These are phyloP conservation scores for Cyberlindnera maclurae DNA, from an alignment of 805 yeast species.

Conservation along the genomic window DNA sequence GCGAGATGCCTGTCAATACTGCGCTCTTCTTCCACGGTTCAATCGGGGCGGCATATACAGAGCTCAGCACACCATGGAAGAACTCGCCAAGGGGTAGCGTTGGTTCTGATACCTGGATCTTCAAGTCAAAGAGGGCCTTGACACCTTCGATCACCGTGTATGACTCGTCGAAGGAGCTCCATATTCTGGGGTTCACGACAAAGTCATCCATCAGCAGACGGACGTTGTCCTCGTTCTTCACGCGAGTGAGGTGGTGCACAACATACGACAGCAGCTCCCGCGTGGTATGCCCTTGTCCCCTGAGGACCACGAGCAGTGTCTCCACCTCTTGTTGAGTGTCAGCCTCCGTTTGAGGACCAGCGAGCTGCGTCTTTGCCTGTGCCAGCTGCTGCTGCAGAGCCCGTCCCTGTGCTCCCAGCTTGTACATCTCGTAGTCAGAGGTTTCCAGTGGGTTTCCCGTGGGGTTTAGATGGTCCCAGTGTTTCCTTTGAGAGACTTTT, in stretches of 20 bases:
- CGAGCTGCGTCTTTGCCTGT: conserved; percentile 1
- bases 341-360: conserved; percentile 26
- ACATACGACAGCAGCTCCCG: conserved; percentile 29
- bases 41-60: conserved; percentile 26
- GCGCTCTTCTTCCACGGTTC: conserved; percentile 38
- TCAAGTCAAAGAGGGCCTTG: conserved; percentile 37
- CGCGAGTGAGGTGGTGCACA: conserved; percentile 38
- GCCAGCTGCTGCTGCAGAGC: conserved; percentile 16
- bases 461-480: too few relatives aligned
- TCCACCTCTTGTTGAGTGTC: conserved; percentile 24
- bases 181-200: conserved; percentile 30
- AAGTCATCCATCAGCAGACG: conserved; percentile 32
- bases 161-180: conserved; percentile 20
- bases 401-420: conserved; percentile 23
- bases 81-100: conserved; percentile 33
- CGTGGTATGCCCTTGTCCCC: neutral
- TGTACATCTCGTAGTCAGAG: conserved; percentile 24
- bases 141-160: conserved; percentile 41
- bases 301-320: conserved; percentile 18
- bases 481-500: too few relatives aligned
- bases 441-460: too few relatives aligned
- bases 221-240: conserved; percentile 38
- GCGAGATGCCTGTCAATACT: conserved; percentile 34
- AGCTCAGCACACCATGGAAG: conserved; percentile 29
- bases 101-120: conserved; percentile 38